Base-by-base conservation (phyloP, 1,139 yeast species). In the Kodamaea derodonti region DNA sequence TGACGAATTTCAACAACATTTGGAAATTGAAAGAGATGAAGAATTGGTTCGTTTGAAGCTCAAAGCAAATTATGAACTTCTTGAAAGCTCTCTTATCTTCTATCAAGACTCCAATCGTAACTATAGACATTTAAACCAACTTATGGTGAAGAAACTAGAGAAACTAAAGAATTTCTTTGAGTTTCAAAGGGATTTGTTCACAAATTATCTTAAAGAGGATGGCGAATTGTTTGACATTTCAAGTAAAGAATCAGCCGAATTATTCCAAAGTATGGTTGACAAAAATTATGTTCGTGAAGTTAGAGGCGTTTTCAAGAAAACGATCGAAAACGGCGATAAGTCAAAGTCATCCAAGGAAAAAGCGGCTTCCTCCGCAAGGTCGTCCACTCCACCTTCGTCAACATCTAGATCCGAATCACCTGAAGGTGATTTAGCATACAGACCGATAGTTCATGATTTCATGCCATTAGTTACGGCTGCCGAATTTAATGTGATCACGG, bases 401-500 rank as follows among this genome's bases (percentile, higher is more conserved):
- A 13, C 34, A 7, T 29, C 38, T 4, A 27, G 20, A 8, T 31
- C 28, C 6, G 14, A 12, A 4, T 25, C 28, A 7, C 17, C 28
- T 6, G 35, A 33, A 3, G 24, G 23, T 4, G 25, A 7, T 10
- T 14, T 24, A 18, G 32, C 35, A 4, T 11, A 17, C 28, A 25
- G 14, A 14, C 28, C 17, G 14, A 25, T 50, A n/a, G 64, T 65
- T 15, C 63, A 65, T 38, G 75, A 69, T 45, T 68, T 62, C 46
- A 68, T 67, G 71, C 72, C 75, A 2, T 47, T 69, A 28, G 50
- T 64, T 1, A 56, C 69, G 1, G 46, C 54, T 2, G 60, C 53
- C 16, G 75, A 69, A 47, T 68, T 69, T 43, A 54, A 58, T 30
- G 42, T 66, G 14, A 63, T 69, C 15, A 67, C 74, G 1, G 72